These are phyloP conservation scores for Podila minutissima DNA, from an alignment of 192 early-diverging fungal genomes.

Conservation along the genomic window DNA sequence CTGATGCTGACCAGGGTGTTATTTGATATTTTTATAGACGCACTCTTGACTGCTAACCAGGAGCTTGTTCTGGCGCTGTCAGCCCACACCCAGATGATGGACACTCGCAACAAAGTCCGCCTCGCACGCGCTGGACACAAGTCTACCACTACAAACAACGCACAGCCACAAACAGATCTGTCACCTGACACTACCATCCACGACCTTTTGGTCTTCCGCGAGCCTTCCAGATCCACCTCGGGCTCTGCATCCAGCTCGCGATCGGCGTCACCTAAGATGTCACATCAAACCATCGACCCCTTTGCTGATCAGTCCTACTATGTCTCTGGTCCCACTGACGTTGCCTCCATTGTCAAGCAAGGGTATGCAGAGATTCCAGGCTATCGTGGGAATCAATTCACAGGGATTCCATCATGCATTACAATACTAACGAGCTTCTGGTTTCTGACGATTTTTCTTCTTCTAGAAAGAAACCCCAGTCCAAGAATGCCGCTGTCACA, in stretches of 20 bases:
- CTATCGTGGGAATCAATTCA: background rate
- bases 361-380: conserved; percentile 7
- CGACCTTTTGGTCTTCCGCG: background rate
- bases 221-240: background rate
- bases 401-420: background rate
- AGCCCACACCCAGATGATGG: conserved; percentile 52
- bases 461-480: background rate
- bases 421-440: too few relatives aligned
- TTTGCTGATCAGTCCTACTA: conserved; percentile 8
- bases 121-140: background rate
- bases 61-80: conserved; percentile 45
- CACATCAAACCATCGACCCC: background rate
- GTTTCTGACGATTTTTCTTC: background rate
- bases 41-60: conserved; percentile 43
- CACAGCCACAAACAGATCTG: background rate
- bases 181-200: background rate
- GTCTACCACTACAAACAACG: background rate
- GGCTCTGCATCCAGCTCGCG: background rate
- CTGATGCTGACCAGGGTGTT: background rate
- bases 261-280: too few relatives aligned
- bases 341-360: conserved; percentile 10
- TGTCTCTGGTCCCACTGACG: background rate
- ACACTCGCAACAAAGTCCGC: background rate
- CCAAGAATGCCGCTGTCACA: background rate
- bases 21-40: conserved; percentile 20